A percentile compares a stretch with the other conserved stretches of the same genome.
These are phyloP conservation scores for Murraya koenigii DNA, from an alignment of 345 rosid species.

Conservation along the genomic window DNA sequence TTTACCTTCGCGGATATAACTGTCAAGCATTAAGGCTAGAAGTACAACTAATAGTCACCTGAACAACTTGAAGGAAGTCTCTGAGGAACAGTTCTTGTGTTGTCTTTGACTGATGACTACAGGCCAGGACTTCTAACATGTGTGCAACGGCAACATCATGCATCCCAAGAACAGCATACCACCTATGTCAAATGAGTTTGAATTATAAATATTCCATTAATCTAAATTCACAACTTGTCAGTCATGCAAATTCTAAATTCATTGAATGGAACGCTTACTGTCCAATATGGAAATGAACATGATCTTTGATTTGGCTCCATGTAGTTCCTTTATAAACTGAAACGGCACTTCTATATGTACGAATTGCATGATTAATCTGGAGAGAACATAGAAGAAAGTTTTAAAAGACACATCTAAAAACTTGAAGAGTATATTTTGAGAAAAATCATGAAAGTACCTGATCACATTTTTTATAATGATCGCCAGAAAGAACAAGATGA, in stretches of 20 bases:
- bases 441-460: slow-evolving; percentile 57
- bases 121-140: slow-evolving; percentile 80
- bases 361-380: slow-evolving; percentile 94
- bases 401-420: slow-evolving; percentile 17
- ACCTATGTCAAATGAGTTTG: slow-evolving; percentile 43
- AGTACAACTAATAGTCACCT: slow-evolving; percentile 40
- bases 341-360: slow-evolving; percentile 77
- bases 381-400: slow-evolving; percentile 22
- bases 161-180: slow-evolving; percentile 89
- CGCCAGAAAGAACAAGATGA: slow-evolving; percentile 97
- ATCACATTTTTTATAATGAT: slow-evolving; percentile 85
- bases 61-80: slow-evolving; percentile 79
- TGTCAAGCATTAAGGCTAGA: slow-evolving; percentile 20
- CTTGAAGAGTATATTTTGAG: not conserved
- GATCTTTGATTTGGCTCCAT: slow-evolving; percentile 95
- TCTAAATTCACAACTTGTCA: slow-evolving; percentile 4
- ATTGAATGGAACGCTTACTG: slow-evolving; percentile 59
- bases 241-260: slow-evolving; percentile 15
- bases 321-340: slow-evolving; percentile 81
- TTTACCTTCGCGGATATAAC: slow-evolving; percentile 10
- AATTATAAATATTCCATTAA: slow-evolving; percentile 16
- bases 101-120: slow-evolving; percentile 84
- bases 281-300: slow-evolving; percentile 90
- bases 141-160: slow-evolving; percentile 80
- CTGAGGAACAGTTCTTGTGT: slow-evolving; percentile 83